Evolutionary conservation across 2,329 filamentous ascomycete genomes (phyloP).

Genomic region (Cryphonectria nitschkei): DNA sequence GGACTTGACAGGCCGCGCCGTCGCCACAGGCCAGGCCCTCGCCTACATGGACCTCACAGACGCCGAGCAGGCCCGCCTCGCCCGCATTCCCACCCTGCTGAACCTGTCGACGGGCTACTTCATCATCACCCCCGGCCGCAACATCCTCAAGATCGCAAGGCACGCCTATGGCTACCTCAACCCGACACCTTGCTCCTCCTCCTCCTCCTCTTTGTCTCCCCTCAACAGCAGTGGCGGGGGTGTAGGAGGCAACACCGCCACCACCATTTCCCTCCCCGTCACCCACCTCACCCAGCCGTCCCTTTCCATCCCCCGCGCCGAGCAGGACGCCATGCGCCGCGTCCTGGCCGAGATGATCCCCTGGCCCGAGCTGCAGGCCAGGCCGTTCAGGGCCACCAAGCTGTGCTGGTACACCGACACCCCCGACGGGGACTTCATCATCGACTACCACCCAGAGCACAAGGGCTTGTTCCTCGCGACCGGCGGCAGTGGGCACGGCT

Average conservation of each 20-base stretch:
- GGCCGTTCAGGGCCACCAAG: conserved; percentile 64
- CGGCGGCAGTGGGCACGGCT: conserved; percentile 67
- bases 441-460: conserved; percentile 69
- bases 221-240: conserved; percentile 2
- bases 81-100: conserved; percentile 70
- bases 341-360: conserved; percentile 67
- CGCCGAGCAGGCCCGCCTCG: conserved; percentile 69
- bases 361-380: conserved; percentile 53
- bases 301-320: conserved; percentile 56
- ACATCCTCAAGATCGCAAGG: conserved; percentile 69
- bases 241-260: not conserved
- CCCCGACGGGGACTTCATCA: conserved; percentile 70
- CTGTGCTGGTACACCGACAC: conserved; percentile 82
- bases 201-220: conserved; percentile 12
- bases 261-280: conserved; percentile 43
- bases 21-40: conserved; percentile 81
- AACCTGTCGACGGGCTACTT: conserved; percentile 75
- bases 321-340: conserved; percentile 61
- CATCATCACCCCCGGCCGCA: conserved; percentile 68
- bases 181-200: conserved; percentile 41
- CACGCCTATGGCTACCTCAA: conserved; percentile 72
- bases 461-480: conserved; percentile 63
- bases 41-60: conserved; percentile 76
- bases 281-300: conserved; percentile 54
- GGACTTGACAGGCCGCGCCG: conserved; percentile 74